A percentile compares a stretch with the other conserved stretches of the same genome.
phyloP scores from a whole-genome alignment of 331 rosid species.

The Malus hybrid region DNA sequence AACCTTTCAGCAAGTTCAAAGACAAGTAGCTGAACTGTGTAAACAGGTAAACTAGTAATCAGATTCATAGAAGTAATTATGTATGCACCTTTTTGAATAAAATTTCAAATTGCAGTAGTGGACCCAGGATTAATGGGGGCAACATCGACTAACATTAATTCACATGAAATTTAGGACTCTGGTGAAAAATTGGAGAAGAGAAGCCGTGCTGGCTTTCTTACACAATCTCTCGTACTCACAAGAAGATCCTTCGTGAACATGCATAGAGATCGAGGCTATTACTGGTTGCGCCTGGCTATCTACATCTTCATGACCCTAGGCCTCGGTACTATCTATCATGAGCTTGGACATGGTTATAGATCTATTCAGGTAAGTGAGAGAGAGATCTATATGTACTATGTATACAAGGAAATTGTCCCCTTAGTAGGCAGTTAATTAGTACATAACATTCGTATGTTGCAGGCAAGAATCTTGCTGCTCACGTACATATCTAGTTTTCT shows the following conservation, averaged over 20 bases:
- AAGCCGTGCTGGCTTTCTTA: slow-evolving; percentile 38
- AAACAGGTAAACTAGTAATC: slow-evolving; percentile 22
- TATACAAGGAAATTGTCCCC: not conserved
- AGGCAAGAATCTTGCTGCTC: slow-evolving; percentile 55
- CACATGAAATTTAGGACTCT: slow-evolving; percentile 10
- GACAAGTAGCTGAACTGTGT: slow-evolving; percentile 28
- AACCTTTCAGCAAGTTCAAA: slow-evolving; percentile 18
- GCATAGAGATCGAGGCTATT: slow-evolving; percentile 65
- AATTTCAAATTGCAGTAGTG: not conserved
- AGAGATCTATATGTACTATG: not conserved
- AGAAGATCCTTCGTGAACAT: slow-evolving; percentile 51
- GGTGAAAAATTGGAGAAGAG: slow-evolving; percentile 14
- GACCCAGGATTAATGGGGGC: not conserved
- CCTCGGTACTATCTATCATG: slow-evolving; percentile 34
- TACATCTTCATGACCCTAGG: slow-evolving; percentile 30
- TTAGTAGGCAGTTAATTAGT: not conserved
- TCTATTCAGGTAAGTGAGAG: slow-evolving; percentile 36
- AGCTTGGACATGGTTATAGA: slow-evolving; percentile 15
- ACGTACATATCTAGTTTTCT: slow-evolving; percentile 39
- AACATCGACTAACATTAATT: not conserved
- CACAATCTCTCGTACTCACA: slow-evolving; percentile 37
- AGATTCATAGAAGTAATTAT: too few relatives aligned
- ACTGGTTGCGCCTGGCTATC: slow-evolving; percentile 54
- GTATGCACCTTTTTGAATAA: not conserved
- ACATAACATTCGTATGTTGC: not conserved